Percentiles rank a stretch among this genome's conserved stretches.
These are phyloP conservation scores for Xylariales sp. DNA, from an alignment of 2,329 filamentous ascomycete species.

Conservation along the genomic window DNA sequence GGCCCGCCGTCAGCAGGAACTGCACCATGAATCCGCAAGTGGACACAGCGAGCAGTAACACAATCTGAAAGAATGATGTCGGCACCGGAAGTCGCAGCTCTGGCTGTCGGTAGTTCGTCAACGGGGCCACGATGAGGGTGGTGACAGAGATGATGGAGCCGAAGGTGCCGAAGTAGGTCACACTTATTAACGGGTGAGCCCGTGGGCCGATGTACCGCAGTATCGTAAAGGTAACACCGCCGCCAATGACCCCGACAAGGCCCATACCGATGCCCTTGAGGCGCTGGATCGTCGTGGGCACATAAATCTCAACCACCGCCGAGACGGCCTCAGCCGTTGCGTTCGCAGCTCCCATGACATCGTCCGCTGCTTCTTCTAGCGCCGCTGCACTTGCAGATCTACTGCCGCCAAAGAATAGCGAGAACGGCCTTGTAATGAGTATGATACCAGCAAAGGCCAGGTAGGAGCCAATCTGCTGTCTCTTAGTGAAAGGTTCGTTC, in stretches of 20 bases:
- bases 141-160: constrained; percentile 63
- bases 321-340: constrained; percentile 9
- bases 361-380: constrained; percentile 5
- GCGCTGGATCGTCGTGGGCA: constrained; percentile 57
- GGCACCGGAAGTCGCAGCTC: constrained; percentile 39
- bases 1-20: constrained; percentile 74
- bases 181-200: constrained; percentile 76
- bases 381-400: not conserved
- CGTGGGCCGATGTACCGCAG: constrained; percentile 77
- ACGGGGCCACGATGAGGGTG: constrained; percentile 50
- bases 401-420: constrained; percentile 31
- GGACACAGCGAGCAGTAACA: constrained; percentile 63
- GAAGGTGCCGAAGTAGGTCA: constrained; percentile 76
- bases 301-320: constrained; percentile 28
- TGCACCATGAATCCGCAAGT: constrained; percentile 78
- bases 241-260: constrained; percentile 72
- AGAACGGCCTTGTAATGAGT: constrained; percentile 70
- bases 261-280: constrained; percentile 67
- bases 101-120: constrained; percentile 41
- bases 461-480: constrained; percentile 71
- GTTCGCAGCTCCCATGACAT: constrained; percentile 14
- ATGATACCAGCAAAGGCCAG: constrained; percentile 76
- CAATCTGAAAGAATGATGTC: constrained; percentile 51
- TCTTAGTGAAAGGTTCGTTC: constrained; percentile 72
- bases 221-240: constrained; percentile 67